Base-by-base conservation (phyloP, 2,329 filamentous ascomycete species). In the Penicillium expansum region DNA sequence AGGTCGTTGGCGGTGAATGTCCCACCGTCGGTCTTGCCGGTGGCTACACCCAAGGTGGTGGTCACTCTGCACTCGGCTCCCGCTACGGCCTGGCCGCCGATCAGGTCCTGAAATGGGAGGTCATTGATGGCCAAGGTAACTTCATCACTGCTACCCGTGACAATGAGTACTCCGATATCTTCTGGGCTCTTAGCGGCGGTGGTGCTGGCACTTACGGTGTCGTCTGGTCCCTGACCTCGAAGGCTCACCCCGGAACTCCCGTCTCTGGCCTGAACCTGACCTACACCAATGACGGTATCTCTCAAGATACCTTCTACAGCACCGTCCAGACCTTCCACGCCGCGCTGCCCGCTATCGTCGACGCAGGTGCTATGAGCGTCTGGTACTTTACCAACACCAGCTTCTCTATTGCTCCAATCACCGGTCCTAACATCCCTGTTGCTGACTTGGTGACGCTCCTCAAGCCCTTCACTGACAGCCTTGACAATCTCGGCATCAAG, bases 1-100 rank as follows among this genome's bases (percentile, higher is more conserved):
- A 77, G 1, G 72, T 86, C 5, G 80, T 88, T 0, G 82, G 80
- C 1, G 85, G 85, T 2, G 78, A 78, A 2, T 79, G 78, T 37
- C 79, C 78, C 0, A 82, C 79, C 0, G 84, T 87, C 5, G 84
- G 84, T 1, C 62, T 84, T 8, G 80, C 82, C 0, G 86, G 85
- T 16, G 85, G 85, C 1, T 88, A 82, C 62, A 79, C 76, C 3
- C 82, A 85, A 66, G 84, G 84, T 5, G 86, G 83, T 14, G 86
- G 86, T 0, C 83, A 86, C 64, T 80, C 78, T 0, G 74, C 79
- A 0, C 74, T 88, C 1, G 76, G 74, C 32, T 80, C 80, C 1
- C 73, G 68, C n/a, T 83, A 81, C 48, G 86, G 86, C 6, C 74
- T 89, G 0, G 82, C 72, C 13, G 84, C 83, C 0, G 85, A 88